These are phyloP conservation scores for Trichoderma semiorbis DNA, from an alignment of 2,329 filamentous ascomycete species.

Conservation along the genomic window DNA sequence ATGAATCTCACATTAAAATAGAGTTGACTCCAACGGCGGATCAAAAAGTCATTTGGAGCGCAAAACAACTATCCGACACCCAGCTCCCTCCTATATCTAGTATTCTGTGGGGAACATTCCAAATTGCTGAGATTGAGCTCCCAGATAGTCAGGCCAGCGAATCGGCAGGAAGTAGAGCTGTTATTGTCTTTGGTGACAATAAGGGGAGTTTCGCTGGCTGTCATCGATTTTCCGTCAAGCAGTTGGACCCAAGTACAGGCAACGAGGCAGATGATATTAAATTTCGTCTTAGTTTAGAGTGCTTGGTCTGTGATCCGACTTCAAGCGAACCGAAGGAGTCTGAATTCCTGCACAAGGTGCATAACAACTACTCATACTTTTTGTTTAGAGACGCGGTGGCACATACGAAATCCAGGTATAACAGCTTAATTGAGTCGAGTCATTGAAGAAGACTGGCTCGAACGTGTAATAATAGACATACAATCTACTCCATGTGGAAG, in stretches of 20 bases:
- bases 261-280: background rate
- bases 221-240: background rate
- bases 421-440: background rate
- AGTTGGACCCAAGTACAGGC: background rate
- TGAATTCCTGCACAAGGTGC: background rate
- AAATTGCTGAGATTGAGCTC: background rate
- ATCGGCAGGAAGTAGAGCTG: background rate
- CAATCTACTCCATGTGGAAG: background rate
- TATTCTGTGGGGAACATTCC: background rate
- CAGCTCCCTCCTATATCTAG: background rate
- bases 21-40: background rate
- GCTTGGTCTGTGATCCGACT: background rate
- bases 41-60: background rate
- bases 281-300: background rate
- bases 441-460: background rate
- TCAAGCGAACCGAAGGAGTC: background rate
- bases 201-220: background rate
- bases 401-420: background rate
- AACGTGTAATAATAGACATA: background rate
- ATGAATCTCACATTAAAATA: background rate
- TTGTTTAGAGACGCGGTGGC: background rate
- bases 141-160: background rate
- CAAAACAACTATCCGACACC: background rate
- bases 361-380: background rate
- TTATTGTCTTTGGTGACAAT: background rate